Evolutionary conservation across 1,284 basidiomycete species (phyloP).

Genomic region (Microbotryum violaceum): DNA sequence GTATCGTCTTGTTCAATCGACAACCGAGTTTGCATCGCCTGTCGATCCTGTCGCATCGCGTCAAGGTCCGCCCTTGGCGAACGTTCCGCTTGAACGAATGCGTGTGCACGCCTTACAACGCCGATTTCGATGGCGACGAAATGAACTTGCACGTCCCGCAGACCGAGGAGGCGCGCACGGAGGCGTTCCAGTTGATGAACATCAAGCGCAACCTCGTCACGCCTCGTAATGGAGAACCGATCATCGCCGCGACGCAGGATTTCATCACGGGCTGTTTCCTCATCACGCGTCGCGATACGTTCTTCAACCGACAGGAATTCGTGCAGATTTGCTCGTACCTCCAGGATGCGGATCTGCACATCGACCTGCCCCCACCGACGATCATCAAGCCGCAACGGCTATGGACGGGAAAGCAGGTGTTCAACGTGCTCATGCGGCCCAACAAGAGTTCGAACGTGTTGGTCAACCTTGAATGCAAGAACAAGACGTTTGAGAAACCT

Average conservation of each 20-base stretch:
- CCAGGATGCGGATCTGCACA: constrained; percentile 80
- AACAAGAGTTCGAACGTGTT: constrained; percentile 74
- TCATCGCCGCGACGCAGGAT: constrained; percentile 96
- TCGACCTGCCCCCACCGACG: constrained; percentile 90
- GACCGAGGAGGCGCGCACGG: constrained; percentile 96
- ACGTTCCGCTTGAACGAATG: constrained; percentile 98
- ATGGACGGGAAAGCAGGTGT: constrained; percentile 99
- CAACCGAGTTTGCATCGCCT: constrained; percentile 98
- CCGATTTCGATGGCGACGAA: constrained; percentile 99
- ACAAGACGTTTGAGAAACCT: constrained; percentile 85
- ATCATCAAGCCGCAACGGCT: constrained; percentile 87
- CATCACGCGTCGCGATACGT: constrained; percentile 83
- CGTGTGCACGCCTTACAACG: constrained; percentile 98
- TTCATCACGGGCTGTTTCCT: constrained; percentile 98
- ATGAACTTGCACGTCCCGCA: constrained; percentile 99
- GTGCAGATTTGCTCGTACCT: constrained; percentile 95
- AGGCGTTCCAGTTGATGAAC: constrained; percentile 95
- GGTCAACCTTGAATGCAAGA: constrained; percentile 95
- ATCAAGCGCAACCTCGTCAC: constrained; percentile 97
- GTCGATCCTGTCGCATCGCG: constrained; percentile 98
- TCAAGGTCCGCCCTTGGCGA: constrained; percentile 92
- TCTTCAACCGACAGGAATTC: constrained; percentile 91
- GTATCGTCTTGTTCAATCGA: constrained; percentile 93
- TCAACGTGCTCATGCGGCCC: constrained; percentile 92
- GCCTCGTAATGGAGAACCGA: constrained; percentile 93